A percentile compares a stretch with the other conserved stretches of the same genome.
phyloP scores from a whole-genome alignment of 495 filamentous ascomycete genomes.

The Lophiotrema nucula region DNA sequence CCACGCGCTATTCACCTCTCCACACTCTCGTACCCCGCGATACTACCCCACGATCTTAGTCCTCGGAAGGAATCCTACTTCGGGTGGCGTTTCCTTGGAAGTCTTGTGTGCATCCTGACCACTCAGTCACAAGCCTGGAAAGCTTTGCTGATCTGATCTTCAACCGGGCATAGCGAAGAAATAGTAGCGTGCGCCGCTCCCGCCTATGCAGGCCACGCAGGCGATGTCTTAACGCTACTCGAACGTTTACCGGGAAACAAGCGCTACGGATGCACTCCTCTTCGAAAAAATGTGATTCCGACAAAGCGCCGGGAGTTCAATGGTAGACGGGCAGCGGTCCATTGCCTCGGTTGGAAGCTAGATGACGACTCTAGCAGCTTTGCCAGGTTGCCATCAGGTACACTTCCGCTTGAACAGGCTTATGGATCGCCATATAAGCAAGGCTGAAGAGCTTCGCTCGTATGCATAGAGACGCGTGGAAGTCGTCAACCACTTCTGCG shows the following conservation, averaged over 20 bases:
- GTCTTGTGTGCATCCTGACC: background rate
- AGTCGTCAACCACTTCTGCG: too few relatives aligned
- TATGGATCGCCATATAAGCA: too few relatives aligned
- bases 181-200: conserved; percentile 7
- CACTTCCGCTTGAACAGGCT: too few relatives aligned
- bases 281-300: too few relatives aligned
- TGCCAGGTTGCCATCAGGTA: too few relatives aligned
- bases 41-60: conserved; percentile 4
- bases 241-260: too few relatives aligned
- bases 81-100: background rate
- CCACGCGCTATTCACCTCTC: background rate
- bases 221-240: background rate
- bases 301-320: too few relatives aligned
- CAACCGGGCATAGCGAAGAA: conserved; percentile 1
- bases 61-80: background rate
- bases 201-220: background rate
- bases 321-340: too few relatives aligned
- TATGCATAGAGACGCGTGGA: too few relatives aligned
- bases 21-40: conserved; percentile 6
- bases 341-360: too few relatives aligned
- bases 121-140: background rate
- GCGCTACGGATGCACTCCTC: background rate
- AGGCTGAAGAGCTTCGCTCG: too few relatives aligned
- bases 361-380: too few relatives aligned
- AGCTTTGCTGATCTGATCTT: background rate